A percentile compares a stretch with the other conserved stretches of the same genome.
Evolutionary conservation across 2,329 filamentous ascomycete species (phyloP).

Genomic region (Gnomoniopsis smithogilvyi): DNA sequence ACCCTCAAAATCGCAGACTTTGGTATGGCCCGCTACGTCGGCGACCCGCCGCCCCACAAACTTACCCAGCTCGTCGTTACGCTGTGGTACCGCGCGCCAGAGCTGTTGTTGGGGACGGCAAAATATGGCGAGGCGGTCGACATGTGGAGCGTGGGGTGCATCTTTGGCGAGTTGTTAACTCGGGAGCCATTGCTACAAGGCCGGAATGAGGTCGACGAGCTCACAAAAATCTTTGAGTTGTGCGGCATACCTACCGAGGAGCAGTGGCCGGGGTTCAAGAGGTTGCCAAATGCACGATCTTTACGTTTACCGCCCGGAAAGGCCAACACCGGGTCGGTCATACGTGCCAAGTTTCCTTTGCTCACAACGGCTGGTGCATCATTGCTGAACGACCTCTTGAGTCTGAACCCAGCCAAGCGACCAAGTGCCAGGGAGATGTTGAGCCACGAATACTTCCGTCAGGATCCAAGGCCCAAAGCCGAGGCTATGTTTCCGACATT

Average conservation of each 20-base stretch:
- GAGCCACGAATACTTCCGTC: constrained; percentile 77
- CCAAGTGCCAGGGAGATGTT: constrained; percentile 74
- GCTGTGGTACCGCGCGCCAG: constrained; percentile 92
- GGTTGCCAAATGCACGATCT: constrained; percentile 80
- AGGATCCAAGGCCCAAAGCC: constrained; percentile 86
- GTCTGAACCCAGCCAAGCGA: constrained; percentile 69
- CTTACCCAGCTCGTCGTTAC: constrained; percentile 94
- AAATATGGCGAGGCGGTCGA: constrained; percentile 77
- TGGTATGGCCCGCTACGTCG: constrained; percentile 91
- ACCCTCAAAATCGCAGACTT: constrained; percentile 96
- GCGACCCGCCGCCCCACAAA: constrained; percentile 65
- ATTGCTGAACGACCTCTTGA: constrained; percentile 67
- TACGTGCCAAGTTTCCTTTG: constrained; percentile 77
- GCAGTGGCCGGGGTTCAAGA: constrained; percentile 81
- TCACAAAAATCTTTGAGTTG: constrained; percentile 83
- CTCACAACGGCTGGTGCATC: constrained; percentile 71
- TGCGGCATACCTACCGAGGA: constrained; percentile 82
- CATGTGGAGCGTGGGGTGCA: constrained; percentile 95
- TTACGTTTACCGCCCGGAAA: constrained; percentile 63
- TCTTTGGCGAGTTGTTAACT: constrained; percentile 86
- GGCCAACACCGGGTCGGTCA: constrained; percentile 43
- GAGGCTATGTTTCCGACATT: constrained; percentile 96
- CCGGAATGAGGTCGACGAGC: constrained; percentile 87
- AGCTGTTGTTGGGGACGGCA: constrained; percentile 78
- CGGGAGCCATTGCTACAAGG: constrained; percentile 83